Percentiles rank a stretch among this genome's conserved stretches.
Evolutionary conservation across 2,329 filamentous ascomycete species (phyloP).

Genomic region (Sarocladium strictum): DNA sequence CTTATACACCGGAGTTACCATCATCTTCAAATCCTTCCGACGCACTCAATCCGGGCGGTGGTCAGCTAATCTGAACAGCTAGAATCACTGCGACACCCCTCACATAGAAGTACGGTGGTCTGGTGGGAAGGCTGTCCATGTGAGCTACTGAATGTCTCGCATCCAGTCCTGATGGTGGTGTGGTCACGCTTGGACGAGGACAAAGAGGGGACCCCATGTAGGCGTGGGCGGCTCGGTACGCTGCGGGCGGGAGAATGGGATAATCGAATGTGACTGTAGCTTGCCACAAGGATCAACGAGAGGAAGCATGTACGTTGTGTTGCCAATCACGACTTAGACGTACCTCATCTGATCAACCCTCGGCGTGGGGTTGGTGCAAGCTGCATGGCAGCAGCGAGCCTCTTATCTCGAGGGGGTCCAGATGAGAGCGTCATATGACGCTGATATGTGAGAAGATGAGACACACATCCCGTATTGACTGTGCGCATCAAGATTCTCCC

Average conservation of each 20-base stretch:
- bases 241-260: constrained; percentile 1
- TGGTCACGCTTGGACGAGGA: background rate
- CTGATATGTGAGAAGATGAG: background rate
- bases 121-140: background rate
- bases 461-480: background rate
- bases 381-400: background rate
- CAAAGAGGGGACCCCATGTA: background rate
- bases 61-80: background rate
- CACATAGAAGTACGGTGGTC: background rate
- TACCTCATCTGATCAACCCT: background rate
- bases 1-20: background rate
- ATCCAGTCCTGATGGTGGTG: background rate
- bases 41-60: background rate
- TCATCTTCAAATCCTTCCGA: background rate
- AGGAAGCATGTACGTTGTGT: too few relatives aligned
- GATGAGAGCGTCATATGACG: background rate
- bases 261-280: background rate
- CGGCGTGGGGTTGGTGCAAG: background rate
- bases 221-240: constrained; percentile 4
- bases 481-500: too few relatives aligned
- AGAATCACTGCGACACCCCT: background rate
- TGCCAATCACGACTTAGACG: background rate
- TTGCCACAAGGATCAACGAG: background rate
- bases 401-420: background rate
- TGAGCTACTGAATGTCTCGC: constrained; percentile 8